Base-by-base conservation (phyloP, 2,329 filamentous ascomycete genomes). In the Penicillium carneum region DNA sequence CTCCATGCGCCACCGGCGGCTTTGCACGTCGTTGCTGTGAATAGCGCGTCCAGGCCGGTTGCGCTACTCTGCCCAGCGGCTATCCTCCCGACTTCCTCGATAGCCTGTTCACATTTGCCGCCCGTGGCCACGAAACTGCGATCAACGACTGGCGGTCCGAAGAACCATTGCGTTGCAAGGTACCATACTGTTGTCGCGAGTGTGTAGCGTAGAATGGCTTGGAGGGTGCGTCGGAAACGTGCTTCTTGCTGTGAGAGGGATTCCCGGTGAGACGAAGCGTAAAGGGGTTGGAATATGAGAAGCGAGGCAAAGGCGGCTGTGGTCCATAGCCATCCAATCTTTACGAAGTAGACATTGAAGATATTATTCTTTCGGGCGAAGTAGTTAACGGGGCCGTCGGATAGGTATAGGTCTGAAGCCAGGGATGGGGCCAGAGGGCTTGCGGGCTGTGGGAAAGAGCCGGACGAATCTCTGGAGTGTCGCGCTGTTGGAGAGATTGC, bases 281-380 rank as follows among this genome's bases (percentile, higher is more conserved):
- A 78, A 2, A 81, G 80, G 1, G 90, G 87, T 72, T 96, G 90
- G 26, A 87, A 88, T 43, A 88, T 76, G 7, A 91, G 76, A 63
- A 97, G 92, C 16, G 86, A 77, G 36, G 85, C 78, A 71, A 97
- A 93, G 0, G 91, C 89, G 10, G 86, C 74, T 0, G 91, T 93
- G 33, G 92, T 88, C 95, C 95, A 99, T 51, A 89, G 86, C 95
- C 95, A 99, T 63, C 94, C 94, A 56, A 91, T 84, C 83, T 99
- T 99, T 72, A 99, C 95, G 74, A 98, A 99, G 71, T 93, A 86
- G 48, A 90, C 78, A 75, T 99, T 99, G 85, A 98, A 90, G 54
- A 97, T 71, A 80, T 99, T 99, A 76, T 88, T 85, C 80, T 99
- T 99, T 70, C 90, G 90, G 48, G 95, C 94, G 76, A 99, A 99